Base-by-base conservation (phyloP, 352 stramenopile genomes). In the Phytophthora megakarya region DNA sequence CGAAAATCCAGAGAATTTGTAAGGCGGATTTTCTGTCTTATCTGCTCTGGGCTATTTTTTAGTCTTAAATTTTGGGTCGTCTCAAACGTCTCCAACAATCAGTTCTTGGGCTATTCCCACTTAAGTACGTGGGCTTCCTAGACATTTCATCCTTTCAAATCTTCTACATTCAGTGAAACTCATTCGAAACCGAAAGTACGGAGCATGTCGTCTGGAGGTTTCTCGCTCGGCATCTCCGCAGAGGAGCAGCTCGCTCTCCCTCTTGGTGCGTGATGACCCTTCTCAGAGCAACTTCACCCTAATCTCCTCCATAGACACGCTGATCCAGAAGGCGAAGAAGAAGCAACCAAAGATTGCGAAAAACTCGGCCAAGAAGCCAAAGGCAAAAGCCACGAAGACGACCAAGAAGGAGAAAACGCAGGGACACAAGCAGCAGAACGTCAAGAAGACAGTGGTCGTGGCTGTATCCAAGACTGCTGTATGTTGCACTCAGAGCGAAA, bases 361-460 rank as follows among this genome's bases (percentile, higher is more conserved):
- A 16, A 9, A 13, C 13, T 58, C n/a, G 1, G 48, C 43, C 23
- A 75, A 67, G 22, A 66, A 59, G 35, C 28, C 51, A 22, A 46
- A 55, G 18, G 72, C 65, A 44, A 71, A 65, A 42, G 13, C 33
- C 19, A 39, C 52, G 55, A n/a, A 22, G 11, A 12, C 32, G 33
- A 56, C 67, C 56, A 72, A 78, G 22, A 52, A 42, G 25, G 16
- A 25, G 16, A 55, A 60, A 42, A 69, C 75, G 48, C 65, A 75
- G 32, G 44, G 32, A 22, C 81, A 77, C 55, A 85, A 84, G 55
- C 70, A 81, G 58, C 73, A 84, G 48, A 89, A 81, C 50, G 81
- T 91, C 37, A 91, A 91, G 72, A 91, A 91, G 61, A 89, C 78
- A 28, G 76, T 91, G 52, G 68, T 81, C 5, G 80, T 91, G 19